phyloP scores from a whole-genome alignment of 148 eudicot genomes.

The Talinum fruticosum region DNA sequence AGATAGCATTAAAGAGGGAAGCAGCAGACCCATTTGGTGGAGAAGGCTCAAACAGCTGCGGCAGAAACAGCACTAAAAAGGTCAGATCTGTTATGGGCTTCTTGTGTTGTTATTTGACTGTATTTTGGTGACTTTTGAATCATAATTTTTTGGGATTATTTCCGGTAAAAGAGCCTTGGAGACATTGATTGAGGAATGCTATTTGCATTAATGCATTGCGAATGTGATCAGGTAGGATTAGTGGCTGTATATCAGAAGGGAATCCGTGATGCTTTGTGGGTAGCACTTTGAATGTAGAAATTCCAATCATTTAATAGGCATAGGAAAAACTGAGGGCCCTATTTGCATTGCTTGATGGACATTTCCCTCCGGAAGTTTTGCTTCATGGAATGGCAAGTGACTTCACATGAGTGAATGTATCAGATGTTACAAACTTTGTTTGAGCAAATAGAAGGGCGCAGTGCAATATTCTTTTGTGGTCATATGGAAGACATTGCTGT shows the following conservation, averaged over 20 bases:
- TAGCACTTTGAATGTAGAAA: not conserved
- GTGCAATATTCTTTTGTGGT: not conserved
- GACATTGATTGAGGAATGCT: too few relatives aligned
- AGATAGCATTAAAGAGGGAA: conserved; percentile 60
- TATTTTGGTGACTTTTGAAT: conserved; percentile 1
- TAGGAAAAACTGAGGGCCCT: not conserved
- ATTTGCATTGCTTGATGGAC: not conserved
- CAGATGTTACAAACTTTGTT: not conserved
- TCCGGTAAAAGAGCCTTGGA: conserved; percentile 3
- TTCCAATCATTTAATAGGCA: not conserved
- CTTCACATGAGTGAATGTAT: not conserved
- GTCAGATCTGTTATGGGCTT: conserved; percentile 28
- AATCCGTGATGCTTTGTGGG: not conserved
- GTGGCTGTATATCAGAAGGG: too few relatives aligned
- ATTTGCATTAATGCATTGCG: not conserved
- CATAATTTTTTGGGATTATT: not conserved
- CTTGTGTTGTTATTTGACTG: conserved; percentile 8
- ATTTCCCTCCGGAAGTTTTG: not conserved
- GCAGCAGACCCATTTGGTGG: conserved; percentile 26
- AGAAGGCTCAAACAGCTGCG: conserved; percentile 23
- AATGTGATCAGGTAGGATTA: not conserved
- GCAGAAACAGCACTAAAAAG: conserved; percentile 18
- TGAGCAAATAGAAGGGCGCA: not conserved
- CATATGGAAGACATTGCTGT: not conserved
- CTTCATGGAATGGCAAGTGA: not conserved